Base-by-base conservation (phyloP, 2,329 filamentous ascomycete genomes). In the Aspergillus candidus region DNA sequence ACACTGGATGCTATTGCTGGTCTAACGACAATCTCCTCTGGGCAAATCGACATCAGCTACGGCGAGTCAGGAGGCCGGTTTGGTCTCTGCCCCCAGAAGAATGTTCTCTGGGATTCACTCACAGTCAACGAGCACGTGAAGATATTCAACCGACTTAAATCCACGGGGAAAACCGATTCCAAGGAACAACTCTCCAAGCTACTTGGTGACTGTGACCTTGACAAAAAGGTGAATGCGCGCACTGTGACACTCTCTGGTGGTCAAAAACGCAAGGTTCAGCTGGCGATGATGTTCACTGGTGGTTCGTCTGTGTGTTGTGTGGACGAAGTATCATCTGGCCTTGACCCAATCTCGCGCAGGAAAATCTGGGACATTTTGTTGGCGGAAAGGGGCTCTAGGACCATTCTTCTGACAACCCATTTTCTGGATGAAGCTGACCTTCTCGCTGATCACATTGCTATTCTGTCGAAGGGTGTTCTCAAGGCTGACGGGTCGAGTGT, bases 281-380 rank as follows among this genome's bases (percentile, higher is more conserved):
- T 96, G 2, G 89, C 88, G 4, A 91, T 95, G 81, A 95, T 95
- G 88, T 82, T 96, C 55, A 94, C 88, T 3, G 90, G 91, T 49
- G 89, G 88, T 10, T 91, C 86, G 49, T 81, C 81, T 17, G 83
- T 96, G 0, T 95, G 90, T 67, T 93, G 88, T 57, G 82, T 96
- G 5, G 90, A 96, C 54, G 91, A 96, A 65, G 88, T 95, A 11
- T 90, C 85, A 32, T 89, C 84, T 47, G 91, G 90, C 11, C 75
- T 96, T 14, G 90, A 96, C 60, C 89, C 91, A 0, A 71, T 96
- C 1, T 90, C 86, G 14, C 77, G 91, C 43, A 74, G 89, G 22
- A 95, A 94, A 68, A 87, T 96, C 17, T 96, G 90, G 90, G 88
- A 95, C 54, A 96, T 96, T 47, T 72, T 96, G 15, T 73, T 95